phyloP scores from a whole-genome alignment of 306 rosid genomes.

The Vicia faba region DNA sequence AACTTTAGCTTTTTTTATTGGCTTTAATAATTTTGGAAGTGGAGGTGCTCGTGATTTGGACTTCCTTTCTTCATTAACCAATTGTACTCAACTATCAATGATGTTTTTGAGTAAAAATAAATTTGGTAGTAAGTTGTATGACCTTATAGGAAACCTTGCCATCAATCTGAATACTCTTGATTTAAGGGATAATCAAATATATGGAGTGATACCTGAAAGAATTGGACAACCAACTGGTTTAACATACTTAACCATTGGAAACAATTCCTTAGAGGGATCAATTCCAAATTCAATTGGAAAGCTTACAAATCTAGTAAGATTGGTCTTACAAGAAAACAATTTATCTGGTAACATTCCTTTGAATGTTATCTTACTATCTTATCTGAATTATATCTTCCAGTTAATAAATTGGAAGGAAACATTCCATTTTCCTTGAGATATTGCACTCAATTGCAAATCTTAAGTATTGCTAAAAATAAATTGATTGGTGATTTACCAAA shows the following conservation, averaged over 20 bases:
- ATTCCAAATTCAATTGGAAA: conserved; percentile 41
- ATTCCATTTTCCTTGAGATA: conserved; percentile 20
- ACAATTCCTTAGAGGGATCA: conserved; percentile 30
- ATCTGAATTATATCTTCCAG: neutral
- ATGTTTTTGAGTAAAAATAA: rapidly evolving
- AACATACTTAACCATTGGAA: neutral
- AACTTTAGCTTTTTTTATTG: neutral
- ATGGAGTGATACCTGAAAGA: conserved; percentile 31
- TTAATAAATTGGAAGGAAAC: conserved; percentile 34
- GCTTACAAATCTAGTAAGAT: conserved; percentile 6
- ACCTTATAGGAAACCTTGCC: conserved; percentile 25
- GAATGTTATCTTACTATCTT: conserved; percentile 18
- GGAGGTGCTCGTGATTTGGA: conserved; percentile 30
- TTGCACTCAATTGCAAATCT: conserved; percentile 14
- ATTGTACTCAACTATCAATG: neutral
- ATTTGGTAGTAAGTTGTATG: conserved; percentile 33
- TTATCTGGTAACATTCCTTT: conserved; percentile 25
- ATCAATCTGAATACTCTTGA: neutral
- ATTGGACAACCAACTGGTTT: conserved; percentile 35
- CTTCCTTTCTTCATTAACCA: conserved; percentile 37
- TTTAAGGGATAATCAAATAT: neutral
- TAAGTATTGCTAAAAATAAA: neutral
- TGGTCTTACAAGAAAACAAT: neutral
- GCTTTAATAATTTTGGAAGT: conserved; percentile 2
- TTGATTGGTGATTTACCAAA: conserved; percentile 33